A percentile compares a stretch with the other conserved stretches of the same genome.
phyloP scores from a whole-genome alignment of 305 asterid genomes.

The Lippia alba region DNA sequence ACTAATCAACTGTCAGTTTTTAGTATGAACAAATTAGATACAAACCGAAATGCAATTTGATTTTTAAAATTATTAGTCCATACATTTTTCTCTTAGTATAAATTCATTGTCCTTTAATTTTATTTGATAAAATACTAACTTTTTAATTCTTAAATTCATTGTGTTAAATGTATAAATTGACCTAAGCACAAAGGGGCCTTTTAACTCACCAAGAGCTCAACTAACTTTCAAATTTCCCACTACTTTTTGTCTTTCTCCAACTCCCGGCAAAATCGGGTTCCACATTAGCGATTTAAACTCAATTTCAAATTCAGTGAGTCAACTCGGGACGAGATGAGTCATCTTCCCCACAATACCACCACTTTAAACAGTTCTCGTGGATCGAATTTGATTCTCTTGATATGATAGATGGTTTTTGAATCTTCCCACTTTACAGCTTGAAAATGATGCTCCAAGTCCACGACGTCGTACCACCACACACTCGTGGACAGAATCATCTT shows the following conservation, averaged over 20 bases:
- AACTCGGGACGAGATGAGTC: constrained; percentile 25
- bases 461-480: constrained; percentile 36
- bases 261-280: too few relatives aligned
- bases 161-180: neutral
- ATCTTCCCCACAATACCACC: constrained; percentile 20
- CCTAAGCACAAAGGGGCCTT: neutral
- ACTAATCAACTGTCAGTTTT: too few relatives aligned
- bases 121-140: too few relatives aligned
- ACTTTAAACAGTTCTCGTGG: constrained; percentile 1
- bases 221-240: neutral
- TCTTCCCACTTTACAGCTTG: constrained; percentile 41
- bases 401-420: constrained; percentile 23
- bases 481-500: constrained; percentile 35
- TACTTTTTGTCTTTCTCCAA: too few relatives aligned
- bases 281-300: neutral
- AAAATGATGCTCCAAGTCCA: constrained; percentile 36
- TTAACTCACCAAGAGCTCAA: neutral
- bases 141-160: too few relatives aligned
- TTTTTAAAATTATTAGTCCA: too few relatives aligned
- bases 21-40: too few relatives aligned
- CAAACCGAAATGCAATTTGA: too few relatives aligned
- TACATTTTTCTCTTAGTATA: too few relatives aligned
- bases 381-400: constrained; percentile 43
- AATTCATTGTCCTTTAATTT: too few relatives aligned
- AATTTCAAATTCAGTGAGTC: constrained; percentile 26